Evolutionary conservation across 495 filamentous ascomycete genomes (phyloP), one percentile per base, ranked within the genome.

Genomic region (Penicillium turbatum): DNA sequence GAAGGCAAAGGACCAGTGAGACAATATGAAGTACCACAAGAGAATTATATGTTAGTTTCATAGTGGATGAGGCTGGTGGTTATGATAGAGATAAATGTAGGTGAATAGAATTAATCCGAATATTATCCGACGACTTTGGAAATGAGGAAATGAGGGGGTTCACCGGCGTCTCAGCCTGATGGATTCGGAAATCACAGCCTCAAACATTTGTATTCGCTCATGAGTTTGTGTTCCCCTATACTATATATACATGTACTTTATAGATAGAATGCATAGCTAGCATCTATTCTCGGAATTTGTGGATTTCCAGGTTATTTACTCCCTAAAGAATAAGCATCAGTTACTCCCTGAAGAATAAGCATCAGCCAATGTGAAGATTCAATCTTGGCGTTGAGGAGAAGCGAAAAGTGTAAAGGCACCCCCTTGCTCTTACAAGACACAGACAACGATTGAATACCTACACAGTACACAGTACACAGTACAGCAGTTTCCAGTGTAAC

Each of bases 151-250:
- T 56, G 56, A 60, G 39, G 50, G 45, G 45, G 43, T n/a, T 30
- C 48, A 47, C 55, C 55, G 42, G 41, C 38, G 60, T 62, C 53
- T 60, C 60, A 60, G 17, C 17, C 60, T 60, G 32, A 60, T 43
- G 53, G 34, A 41, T 27, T n/a, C n/a, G 35, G 40, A 8, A 24
- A 26, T 30, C 16, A 39, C 32, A 47, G 39, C 19, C 39, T 35
- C 43, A 34, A 29, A 32, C n/a, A n/a, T n/a, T n/a, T n/a, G n/a
- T n/a, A n/a, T 9, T 15, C n/a, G 21, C 4, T 35, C 32, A 13
- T 11, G 31, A 32, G 31, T 32, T 2, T 11, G 4, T 11, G 7
- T 6, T 32, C 3, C 31, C 8, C 31, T n/a, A n/a, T n/a, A n/a
- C n/a, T n/a, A n/a, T n/a, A n/a, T n/a, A n/a, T n/a, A n/a, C n/a